Evolutionary conservation across 2,329 filamentous ascomycete species (phyloP).

Genomic region (Arthrinium puccinioides): DNA sequence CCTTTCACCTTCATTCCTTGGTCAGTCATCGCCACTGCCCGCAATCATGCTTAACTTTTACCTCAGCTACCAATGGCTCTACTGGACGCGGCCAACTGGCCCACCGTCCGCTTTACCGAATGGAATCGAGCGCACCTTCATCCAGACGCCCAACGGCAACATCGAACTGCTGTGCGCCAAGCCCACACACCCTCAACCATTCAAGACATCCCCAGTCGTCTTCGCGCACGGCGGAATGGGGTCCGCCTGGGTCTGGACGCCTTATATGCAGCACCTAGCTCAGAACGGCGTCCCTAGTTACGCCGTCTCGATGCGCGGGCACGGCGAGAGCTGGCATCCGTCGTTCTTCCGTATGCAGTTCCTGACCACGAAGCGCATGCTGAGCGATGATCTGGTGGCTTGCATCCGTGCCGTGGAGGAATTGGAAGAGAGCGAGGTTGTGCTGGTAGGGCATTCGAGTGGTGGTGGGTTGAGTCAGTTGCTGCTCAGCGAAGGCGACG

Average conservation of each 20-base stretch:
- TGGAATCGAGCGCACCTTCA: constrained; percentile 34
- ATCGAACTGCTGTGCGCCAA: constrained; percentile 42
- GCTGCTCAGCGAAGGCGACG: constrained; percentile 31
- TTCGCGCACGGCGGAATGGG: constrained; percentile 50
- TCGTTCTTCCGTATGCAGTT: constrained; percentile 41
- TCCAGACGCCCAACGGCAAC: constrained; percentile 34
- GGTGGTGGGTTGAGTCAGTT: constrained; percentile 44
- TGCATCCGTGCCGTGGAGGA: constrained; percentile 30
- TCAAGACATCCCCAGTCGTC: constrained; percentile 31
- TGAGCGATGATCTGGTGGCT: constrained; percentile 36
- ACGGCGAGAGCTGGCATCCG: constrained; percentile 44
- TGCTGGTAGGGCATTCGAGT: constrained; percentile 44
- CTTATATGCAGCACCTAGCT: constrained; percentile 43
- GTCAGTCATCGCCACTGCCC: no score
- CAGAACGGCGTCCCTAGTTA: constrained; percentile 38
- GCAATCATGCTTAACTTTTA: constrained; percentile 15
- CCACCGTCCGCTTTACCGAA: constrained; percentile 24
- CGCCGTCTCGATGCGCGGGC: constrained; percentile 43
- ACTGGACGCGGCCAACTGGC: constrained; percentile 18
- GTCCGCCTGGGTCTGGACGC: constrained; percentile 42
- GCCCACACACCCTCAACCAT: constrained; percentile 16
- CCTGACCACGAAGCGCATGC: constrained; percentile 30
- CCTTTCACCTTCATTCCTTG: no score
- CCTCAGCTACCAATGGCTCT: constrained; percentile 24
- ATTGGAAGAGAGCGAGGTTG: constrained; percentile 22